Percentiles rank a stretch among this genome's conserved stretches.
Conservation (phyloP, 345 rosid genomes). For the Iberis pinnata region DNA sequence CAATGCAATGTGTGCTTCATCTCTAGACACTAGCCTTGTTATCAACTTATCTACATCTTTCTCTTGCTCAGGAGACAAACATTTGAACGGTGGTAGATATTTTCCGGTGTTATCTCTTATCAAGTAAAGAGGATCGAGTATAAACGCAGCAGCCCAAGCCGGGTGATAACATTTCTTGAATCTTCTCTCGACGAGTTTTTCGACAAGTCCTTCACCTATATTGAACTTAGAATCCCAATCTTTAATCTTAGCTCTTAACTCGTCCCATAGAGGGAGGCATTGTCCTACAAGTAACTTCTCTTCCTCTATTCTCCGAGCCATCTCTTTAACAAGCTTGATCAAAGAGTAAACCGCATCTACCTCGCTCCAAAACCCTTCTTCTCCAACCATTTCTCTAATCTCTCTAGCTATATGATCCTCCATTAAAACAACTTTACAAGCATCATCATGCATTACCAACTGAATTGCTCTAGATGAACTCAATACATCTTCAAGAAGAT, state of each 20-base stretch:
- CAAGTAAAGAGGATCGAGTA: slow-evolving; percentile 92
- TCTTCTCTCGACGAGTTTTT: slow-evolving; percentile 78
- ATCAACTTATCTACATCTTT: slow-evolving; percentile 95
- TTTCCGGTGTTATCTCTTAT: slow-evolving; percentile 68
- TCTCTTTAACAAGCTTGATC: slow-evolving; percentile 72
- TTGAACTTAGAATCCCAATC: slow-evolving; percentile 81
- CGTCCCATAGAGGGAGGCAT: slow-evolving; percentile 88
- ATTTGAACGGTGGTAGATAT: slow-evolving; percentile 92
- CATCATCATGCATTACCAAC: slow-evolving; percentile 62
- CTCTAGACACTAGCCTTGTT: slow-evolving; percentile 86
- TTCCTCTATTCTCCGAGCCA: slow-evolving; percentile 68
- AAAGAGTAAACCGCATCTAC: slow-evolving; percentile 70
- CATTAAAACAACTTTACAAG: slow-evolving; percentile 57
- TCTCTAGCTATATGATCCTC: slow-evolving; percentile 73
- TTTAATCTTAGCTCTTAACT: slow-evolving; percentile 67
- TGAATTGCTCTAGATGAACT: slow-evolving; percentile 67
- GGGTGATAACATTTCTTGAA: slow-evolving; percentile 94
- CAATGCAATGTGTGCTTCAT: slow-evolving; percentile 90
- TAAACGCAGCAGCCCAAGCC: slow-evolving; percentile 93
- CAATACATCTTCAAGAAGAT: slow-evolving; percentile 71
- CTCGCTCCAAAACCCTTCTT: slow-evolving; percentile 84
- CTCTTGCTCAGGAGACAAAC: slow-evolving; percentile 77
- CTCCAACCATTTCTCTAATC: slow-evolving; percentile 68
- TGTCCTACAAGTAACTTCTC: slow-evolving; percentile 90
- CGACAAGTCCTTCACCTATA: slow-evolving; percentile 58